A percentile compares a stretch with the other conserved stretches of the same genome.
Conservation (phyloP, 2,329 filamentous ascomycete species). For the Calonectria fujianensis region DNA sequence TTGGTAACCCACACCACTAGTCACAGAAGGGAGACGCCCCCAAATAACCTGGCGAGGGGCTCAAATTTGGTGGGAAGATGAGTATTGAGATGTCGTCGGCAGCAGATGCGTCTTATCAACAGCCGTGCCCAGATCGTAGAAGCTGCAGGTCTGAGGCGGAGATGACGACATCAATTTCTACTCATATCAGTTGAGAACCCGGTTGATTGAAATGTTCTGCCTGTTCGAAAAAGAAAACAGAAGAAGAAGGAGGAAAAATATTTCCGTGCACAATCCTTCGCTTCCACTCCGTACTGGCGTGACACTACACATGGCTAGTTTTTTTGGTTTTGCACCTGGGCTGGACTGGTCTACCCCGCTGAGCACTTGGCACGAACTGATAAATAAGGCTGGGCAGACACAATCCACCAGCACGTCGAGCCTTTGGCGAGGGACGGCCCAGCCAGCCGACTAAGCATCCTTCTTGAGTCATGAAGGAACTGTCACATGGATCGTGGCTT, state of each 20-base stretch:
- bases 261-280: neutral
- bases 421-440: neutral
- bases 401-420: neutral
- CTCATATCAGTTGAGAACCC: neutral
- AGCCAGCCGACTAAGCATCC: neutral
- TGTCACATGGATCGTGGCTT: slow-evolving; percentile 4
- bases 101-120: neutral
- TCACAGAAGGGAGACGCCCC: slow-evolving; percentile 23
- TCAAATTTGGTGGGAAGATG: neutral
- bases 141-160: neutral
- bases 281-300: neutral
- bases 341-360: neutral
- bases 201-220: no score
- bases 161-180: neutral
- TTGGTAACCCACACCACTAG: slow-evolving; percentile 21
- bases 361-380: no score
- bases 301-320: neutral
- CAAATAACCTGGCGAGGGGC: neutral
- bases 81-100: neutral
- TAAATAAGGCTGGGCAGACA: neutral
- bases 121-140: neutral
- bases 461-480: slow-evolving; percentile 6
- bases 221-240: neutral
- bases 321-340: neutral
- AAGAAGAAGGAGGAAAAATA: neutral